Evolutionary conservation across 2,329 filamentous ascomycete genomes (phyloP).

Genomic region (Trichoderma asperellum): DNA sequence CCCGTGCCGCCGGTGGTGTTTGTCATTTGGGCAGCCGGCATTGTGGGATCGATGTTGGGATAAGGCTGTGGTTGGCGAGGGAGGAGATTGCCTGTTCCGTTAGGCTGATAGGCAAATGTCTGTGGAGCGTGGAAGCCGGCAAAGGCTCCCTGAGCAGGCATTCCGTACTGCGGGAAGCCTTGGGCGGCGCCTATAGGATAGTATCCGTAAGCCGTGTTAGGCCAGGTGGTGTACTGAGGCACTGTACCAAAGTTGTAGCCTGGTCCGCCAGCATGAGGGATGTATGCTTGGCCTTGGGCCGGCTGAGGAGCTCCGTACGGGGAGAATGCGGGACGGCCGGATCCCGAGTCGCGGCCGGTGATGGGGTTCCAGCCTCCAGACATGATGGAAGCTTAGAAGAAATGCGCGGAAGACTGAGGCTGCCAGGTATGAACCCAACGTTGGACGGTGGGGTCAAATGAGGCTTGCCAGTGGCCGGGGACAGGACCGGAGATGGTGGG

Average conservation of each 20-base stretch:
- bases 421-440: constrained; percentile 48
- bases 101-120: constrained; percentile 44
- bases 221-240: constrained; percentile 33
- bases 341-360: constrained; percentile 44
- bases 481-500: constrained; percentile 39
- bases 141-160: constrained; percentile 14
- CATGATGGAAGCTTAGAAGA: constrained; percentile 35
- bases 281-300: constrained; percentile 45
- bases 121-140: constrained; percentile 38
- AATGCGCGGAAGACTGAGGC: constrained; percentile 31
- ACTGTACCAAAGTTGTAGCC: constrained; percentile 40
- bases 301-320: constrained; percentile 43
- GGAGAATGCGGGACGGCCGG: constrained; percentile 40
- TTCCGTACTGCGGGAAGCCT: constrained; percentile 21
- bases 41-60: constrained; percentile 49
- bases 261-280: constrained; percentile 44
- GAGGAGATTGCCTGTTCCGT: constrained; percentile 43
- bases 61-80: constrained; percentile 48
- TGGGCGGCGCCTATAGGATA: constrained; percentile 31
- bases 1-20: constrained; percentile 62
- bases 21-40: constrained; percentile 58
- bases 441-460: constrained; percentile 37
- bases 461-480: constrained; percentile 44
- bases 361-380: constrained; percentile 48
- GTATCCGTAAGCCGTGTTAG: constrained; percentile 37